Conservation (phyloP, 2,329 filamentous ascomycete genomes). For the Westerdykella ornata region DNA sequence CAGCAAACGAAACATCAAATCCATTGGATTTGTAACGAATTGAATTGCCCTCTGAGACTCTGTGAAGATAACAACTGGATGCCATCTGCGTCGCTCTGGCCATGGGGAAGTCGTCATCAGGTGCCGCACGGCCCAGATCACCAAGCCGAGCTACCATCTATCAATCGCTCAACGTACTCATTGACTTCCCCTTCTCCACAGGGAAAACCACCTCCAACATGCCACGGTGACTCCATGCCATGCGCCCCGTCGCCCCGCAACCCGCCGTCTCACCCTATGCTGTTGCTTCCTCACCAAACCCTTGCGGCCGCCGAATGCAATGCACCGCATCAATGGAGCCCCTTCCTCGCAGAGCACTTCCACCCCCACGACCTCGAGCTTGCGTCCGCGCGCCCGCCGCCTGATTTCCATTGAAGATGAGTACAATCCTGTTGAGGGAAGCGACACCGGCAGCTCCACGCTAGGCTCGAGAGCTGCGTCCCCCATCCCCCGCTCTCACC, state of each 20-base stretch:
- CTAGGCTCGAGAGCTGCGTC: constrained; percentile 37
- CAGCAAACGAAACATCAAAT: no score
- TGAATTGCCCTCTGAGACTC: no score
- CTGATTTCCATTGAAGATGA: constrained; percentile 46
- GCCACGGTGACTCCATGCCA: constrained; percentile 28
- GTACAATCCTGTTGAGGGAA: constrained; percentile 31
- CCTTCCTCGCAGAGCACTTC: constrained; percentile 39
- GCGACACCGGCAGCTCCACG: constrained; percentile 34
- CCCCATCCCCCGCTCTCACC: constrained; percentile 37
- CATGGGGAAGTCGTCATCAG: not conserved
- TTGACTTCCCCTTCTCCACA: no score
- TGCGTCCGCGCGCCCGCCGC: constrained; percentile 43
- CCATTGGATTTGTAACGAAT: no score
- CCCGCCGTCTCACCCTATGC: constrained; percentile 29
- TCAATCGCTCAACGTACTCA: no score
- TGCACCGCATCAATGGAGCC: constrained; percentile 38
- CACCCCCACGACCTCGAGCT: constrained; percentile 30
- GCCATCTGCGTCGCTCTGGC: no score
- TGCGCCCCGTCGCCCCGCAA: constrained; percentile 23
- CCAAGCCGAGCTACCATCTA: no score
- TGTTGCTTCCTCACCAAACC: constrained; percentile 29
- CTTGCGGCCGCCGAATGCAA: constrained; percentile 33
- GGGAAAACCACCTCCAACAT: constrained; percentile 17
- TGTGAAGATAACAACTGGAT: not conserved
- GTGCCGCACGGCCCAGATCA: no score